Percentiles rank a stretch among this genome's conserved stretches.
Evolutionary conservation across 176 grass and related monocot species (phyloP).

Genomic region (Oryza rufipogon): DNA sequence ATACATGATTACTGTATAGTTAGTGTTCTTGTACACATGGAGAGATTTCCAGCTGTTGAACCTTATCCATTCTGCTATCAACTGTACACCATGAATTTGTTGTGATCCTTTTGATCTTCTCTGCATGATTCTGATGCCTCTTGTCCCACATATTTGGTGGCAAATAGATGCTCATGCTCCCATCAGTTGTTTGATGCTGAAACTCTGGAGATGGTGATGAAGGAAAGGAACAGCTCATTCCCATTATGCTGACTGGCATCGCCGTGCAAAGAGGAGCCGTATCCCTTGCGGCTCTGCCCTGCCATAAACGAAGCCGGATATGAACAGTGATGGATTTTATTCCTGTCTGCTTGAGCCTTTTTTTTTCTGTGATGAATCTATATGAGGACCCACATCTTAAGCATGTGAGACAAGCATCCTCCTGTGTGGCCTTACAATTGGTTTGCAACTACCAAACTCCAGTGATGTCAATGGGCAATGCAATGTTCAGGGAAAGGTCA

Average conservation of each 20-base stretch:
- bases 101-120: constrained; percentile 12
- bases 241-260: background rate
- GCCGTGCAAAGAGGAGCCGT: background rate
- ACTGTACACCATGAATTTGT: background rate
- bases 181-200: background rate
- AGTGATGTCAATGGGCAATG: background rate
- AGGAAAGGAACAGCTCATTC: background rate
- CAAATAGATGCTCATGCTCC: background rate
- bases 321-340: background rate
- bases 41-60: background rate
- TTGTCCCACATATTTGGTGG: background rate
- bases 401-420: background rate
- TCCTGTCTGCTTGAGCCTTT: background rate
- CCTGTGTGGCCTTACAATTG: background rate
- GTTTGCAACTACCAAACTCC: background rate
- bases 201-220: background rate
- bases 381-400: background rate
- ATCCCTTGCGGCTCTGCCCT: background rate
- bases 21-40: constrained; percentile 1
- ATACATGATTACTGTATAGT: constrained; percentile 21
- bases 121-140: background rate
- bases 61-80: background rate
- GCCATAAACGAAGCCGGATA: background rate
- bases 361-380: background rate
- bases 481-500: constrained; percentile 13